Base-by-base conservation (phyloP, 2,329 filamentous ascomycete species). In the Sporothrix sp. region DNA sequence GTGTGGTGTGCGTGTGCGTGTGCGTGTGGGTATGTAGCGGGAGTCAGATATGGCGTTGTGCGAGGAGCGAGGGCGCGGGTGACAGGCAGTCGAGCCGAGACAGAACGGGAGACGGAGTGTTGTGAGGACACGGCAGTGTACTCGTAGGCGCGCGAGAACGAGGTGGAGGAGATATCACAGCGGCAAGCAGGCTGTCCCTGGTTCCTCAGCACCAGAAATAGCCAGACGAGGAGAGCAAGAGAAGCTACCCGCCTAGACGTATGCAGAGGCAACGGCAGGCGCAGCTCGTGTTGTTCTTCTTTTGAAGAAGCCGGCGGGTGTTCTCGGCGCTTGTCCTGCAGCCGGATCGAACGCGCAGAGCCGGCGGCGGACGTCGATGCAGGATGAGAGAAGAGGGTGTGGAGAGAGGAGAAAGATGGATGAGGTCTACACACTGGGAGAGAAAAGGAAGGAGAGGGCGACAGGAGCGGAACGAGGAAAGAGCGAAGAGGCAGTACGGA, bases 291-390 rank as follows among this genome's bases (percentile, higher is more conserved):
- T 25, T 20, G 25, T 28, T 13, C 16, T 28, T 49, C 14, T 23
- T 23, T 25, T 20, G 43, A 33, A 54, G 51, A 20, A 28, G 36
- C 52, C 21, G 23, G 27, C 21, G 40, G 54, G 55, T 59, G 60
- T 59, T 57, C 54, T 57, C 57, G 63, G 65, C 66, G 66, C 66
- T 67, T 67, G 64, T 63, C 50, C 60, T 61, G 63, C 62, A 61
- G 61, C 21, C 46, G 33, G 46, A 40, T 48, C 43, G 50, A 48
- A 45, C 25, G 36, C 48, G 50, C 55, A 58, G 56, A 57, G 39
- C 45, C 58, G 33, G 54, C 46, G 42, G 43, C 25, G 32, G 47
- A 42, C 48, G 25, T 13, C 28, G 37, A 35, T 47, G 52, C 42
- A 33, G 16, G 40, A 13, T 4, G 25, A 37, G 32, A 16, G 20